Evolutionary conservation across 306 rosid species (phyloP), one percentile per base, ranked within the genome.

Genomic region (Cicer arietinum): DNA sequence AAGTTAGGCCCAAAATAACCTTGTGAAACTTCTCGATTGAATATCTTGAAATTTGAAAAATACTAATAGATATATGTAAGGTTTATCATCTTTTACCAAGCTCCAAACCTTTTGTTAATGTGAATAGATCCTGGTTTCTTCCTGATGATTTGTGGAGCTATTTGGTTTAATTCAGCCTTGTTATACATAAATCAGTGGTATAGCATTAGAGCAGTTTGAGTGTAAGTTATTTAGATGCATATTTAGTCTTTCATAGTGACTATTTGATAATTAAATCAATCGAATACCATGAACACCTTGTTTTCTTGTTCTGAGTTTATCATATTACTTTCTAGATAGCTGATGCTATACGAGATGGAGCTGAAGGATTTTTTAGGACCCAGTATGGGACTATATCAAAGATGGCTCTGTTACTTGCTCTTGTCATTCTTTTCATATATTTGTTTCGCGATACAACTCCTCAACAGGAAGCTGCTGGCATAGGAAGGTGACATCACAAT

Each of bases 311-410:
- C 79, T 83, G 80, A 84, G 77, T 76, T 76, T 76, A 62, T 78
- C 64, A 75, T 79, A 65, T 85, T 82, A 46, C 52, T 67, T 80
- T 80, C 80, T 78, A 94, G 99, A 94, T 94, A 89, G 82, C 99
- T 66, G 99, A 94, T 53, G 99, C 99, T 58, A 92, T 94, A 84
- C 95, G 99, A 69, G 99, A 94, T 82, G 99, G 99, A 40, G 99
- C 99, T 77, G 99, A 94, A 86, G 99, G 99, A 77, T 94, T 94
- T 84, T 83, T 94, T 77, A 86, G 92, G 88, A 94, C 97, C n/a
- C 99, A 94, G 80, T 94, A 94, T 79, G 94, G 97, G 79, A 82
- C 89, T 73, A 94, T 94, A 85, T 94, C 97, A 78, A 94, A 94
- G 96, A 94, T 94, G 99, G 99, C 99, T 8, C 41, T 90, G 77